Base-by-base conservation (phyloP, 352 stramenopile genomes). In the Phytophthora tubulina region DNA sequence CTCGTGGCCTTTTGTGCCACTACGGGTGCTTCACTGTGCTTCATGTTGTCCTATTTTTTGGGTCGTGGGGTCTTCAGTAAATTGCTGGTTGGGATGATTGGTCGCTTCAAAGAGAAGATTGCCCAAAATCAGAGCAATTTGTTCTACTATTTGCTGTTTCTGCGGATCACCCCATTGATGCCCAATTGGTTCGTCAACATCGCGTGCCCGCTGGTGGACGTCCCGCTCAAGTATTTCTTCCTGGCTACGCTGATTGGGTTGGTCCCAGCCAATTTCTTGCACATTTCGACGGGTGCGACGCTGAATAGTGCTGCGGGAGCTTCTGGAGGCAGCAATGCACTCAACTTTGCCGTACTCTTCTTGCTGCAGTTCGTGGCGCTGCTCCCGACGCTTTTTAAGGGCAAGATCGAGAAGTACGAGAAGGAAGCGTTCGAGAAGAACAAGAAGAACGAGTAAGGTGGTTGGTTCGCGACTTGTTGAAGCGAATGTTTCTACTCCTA, bases 161-260 rank as follows among this genome's bases (percentile, higher is more conserved):
- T 97, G 44, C 82, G 90, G 21, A 92, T 97, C 67, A 97, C 90
- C 30, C 90, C 90, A 27, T 56, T 97, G 42, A 66, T 97, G 57
- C 90, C 90, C 14, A 97, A 97, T 75, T 97, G 90, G 90, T 96
- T 96, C 54, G 88, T 97, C 63, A 97, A 97, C 65, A 92, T 97
- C 41, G 89, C 89, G 31, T 95, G 85, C 38, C 90, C 90, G 38
- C 76, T 97, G 1, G 90, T 97, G 0, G 88, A 85, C 45, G 88
- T 97, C 45, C 80, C 86, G 51, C 94, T 96, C 74, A 88, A 88
- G 63, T 89, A 93, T 50, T 97, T 97, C 54, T 93, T 94, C 70
- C 58, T 93, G 38, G 90, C 88, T 3, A 96, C 90, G 30, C 67
- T 96, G 2, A 85, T 97, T 48, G 90, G 90, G 77, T 54, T 96